Percentiles rank a stretch among this genome's conserved stretches.
Conservation (phyloP, 495 filamentous ascomycete species). For the Polyplosphaeria fusca region DNA sequence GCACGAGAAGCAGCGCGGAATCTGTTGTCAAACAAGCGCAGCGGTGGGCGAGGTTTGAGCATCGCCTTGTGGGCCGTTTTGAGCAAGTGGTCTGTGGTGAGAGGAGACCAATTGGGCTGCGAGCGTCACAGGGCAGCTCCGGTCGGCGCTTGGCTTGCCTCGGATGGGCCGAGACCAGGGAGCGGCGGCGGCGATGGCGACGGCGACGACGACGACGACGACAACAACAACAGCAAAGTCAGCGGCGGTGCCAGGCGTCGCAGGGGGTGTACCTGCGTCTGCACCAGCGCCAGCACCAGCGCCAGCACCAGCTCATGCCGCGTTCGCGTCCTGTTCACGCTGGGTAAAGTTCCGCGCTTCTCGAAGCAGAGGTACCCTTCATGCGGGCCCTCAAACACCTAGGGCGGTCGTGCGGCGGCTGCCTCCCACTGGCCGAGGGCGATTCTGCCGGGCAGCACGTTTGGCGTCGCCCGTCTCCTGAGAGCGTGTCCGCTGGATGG, state of each 20-base stretch:
- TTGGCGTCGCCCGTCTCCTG: no score
- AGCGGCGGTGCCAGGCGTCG: no score
- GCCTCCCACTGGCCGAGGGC: background rate
- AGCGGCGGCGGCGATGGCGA: conserved; percentile 15
- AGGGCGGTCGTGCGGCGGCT: conserved; percentile 8
- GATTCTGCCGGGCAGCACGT: background rate
- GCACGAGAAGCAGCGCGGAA: no score
- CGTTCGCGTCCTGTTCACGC: no score
- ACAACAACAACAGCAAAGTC: no score
- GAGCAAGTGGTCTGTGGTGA: background rate
- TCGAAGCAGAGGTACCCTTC: conserved; percentile 14
- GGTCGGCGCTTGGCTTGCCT: conserved; percentile 7
- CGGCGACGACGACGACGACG: background rate
- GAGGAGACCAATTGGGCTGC: background rate
- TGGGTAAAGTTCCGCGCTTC: conserved; percentile 21
- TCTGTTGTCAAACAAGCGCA: no score
- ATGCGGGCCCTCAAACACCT: conserved; percentile 15
- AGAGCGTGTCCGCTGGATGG: no score
- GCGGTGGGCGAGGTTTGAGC: background rate
- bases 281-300: no score
- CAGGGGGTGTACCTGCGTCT: no score
- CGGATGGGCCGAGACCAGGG: conserved; percentile 10
- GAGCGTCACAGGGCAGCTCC: background rate
- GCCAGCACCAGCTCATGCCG: no score
- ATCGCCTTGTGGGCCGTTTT: background rate